phyloP scores from a whole-genome alignment of 2,329 filamentous ascomycete genomes.

The Coniella vitis region DNA sequence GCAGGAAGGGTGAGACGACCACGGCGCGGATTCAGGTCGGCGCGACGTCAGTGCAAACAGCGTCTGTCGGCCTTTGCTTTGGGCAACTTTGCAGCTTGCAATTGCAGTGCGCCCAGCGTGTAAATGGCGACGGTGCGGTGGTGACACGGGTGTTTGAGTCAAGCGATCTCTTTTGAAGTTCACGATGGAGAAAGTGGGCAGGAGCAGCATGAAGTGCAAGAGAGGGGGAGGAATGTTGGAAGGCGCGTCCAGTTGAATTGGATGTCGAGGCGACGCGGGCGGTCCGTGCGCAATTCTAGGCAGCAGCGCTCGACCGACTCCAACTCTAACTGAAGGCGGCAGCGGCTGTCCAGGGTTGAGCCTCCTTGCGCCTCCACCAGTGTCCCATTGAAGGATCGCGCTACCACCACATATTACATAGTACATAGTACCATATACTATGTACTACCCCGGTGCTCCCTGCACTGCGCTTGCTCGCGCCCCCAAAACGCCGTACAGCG shows the following conservation, averaged over 20 bases:
- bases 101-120: too few relatives aligned
- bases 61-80: not conserved
- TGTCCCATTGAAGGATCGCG: constrained; percentile 2
- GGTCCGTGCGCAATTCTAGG: constrained; percentile 6
- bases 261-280: not conserved
- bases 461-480: not conserved
- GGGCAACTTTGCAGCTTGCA: too few relatives aligned
- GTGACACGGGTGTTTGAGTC: not conserved
- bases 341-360: not conserved
- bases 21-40: not conserved
- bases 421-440: too few relatives aligned
- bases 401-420: too few relatives aligned
- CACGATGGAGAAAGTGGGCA: not conserved
- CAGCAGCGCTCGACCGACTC: not conserved
- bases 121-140: not conserved
- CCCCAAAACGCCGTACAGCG: not conserved
- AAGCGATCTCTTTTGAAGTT: not conserved
- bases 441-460: not conserved
- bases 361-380: constrained; percentile 2
- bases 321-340: not conserved
- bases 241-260: not conserved
- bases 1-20: constrained; percentile 5
- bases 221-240: not conserved
- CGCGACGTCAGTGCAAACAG: not conserved
- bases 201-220: not conserved